Conservation (phyloP, 805 yeast genomes). For the Yarrowia alimentaria region DNA sequence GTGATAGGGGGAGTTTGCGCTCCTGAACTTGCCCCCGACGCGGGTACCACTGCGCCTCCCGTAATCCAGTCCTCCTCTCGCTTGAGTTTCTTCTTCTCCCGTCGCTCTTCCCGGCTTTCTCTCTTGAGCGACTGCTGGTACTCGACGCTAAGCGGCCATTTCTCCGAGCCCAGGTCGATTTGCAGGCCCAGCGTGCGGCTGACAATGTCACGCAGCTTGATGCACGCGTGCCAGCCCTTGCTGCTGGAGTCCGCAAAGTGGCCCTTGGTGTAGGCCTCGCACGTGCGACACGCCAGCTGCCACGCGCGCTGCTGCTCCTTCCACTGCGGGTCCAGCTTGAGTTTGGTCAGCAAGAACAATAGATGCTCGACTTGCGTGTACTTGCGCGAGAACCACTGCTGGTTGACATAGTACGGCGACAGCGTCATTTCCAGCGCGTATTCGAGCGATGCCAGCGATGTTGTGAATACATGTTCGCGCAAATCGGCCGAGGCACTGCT, state of each 20-base stretch:
- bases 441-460: constrained; percentile 9
- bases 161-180: constrained; percentile 4
- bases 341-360: constrained; percentile 9
- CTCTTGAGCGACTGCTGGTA: constrained; percentile 5
- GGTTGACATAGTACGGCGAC: constrained; percentile 11
- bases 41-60: too few relatives aligned
- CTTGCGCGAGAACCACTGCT: constrained; percentile 18
- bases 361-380: constrained; percentile 18
- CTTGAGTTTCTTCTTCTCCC: not conserved
- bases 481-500: not conserved
- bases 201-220: constrained; percentile 19
- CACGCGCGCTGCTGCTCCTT: constrained; percentile 16
- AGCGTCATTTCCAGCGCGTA: constrained; percentile 17
- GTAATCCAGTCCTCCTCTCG: not conserved
- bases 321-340: constrained; percentile 15
- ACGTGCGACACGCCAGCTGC: constrained; percentile 17
- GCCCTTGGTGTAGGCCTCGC: constrained; percentile 24
- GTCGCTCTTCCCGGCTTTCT: not conserved
- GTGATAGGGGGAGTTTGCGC: too few relatives aligned
- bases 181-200: constrained; percentile 9
- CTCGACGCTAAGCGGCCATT: constrained; percentile 10
- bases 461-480: constrained; percentile 13
- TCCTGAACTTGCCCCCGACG: too few relatives aligned
- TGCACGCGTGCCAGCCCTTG: constrained; percentile 26
- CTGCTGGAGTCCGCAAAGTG: constrained; percentile 22